Base-by-base conservation (phyloP, 164 flowering plant genomes). In the Tinospora cordifolia region DNA sequence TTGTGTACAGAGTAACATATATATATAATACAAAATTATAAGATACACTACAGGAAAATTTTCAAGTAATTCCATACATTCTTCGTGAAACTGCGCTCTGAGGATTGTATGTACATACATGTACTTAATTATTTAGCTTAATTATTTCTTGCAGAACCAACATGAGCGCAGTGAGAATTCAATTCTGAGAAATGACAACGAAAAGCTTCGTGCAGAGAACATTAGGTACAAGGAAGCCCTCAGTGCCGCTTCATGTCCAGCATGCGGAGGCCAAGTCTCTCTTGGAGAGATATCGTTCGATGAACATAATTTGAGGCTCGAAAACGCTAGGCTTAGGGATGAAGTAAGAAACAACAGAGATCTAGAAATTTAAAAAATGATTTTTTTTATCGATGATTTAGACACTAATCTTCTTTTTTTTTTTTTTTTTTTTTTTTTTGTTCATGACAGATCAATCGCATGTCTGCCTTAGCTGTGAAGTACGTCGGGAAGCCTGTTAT, bases 261-360 rank as follows among this genome's bases (percentile, higher is more conserved):
- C 79, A 73, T 93, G 98, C 65, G 98, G 98, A 63, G 91, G 93
- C 36, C 97, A 97, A 0, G 85, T 95, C 22, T 83, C 95, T 19
- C 77, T 90, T 12, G 97, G 92, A 3, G 98, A 93, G 77, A 93
- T 93, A 97, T 89, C 97, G 0, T 89, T 86, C 65, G 98, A 93
- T 49, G 98, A 93, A 72, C 98, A 93, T 51, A 91, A 89, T 69
- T 73, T 93, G 67, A 84, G 95, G 73, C 80, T 93, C 17, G 98
- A 93, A 66, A 93, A 93, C 75, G 92, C 85, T 65, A 88, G 91
- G 19, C 71, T 93, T 6, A 81, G 90, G 74, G 97, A 93, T 70
- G 98, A 93, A 93, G 98, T 62, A 68, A 24, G 22, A 26, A 47
- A 9, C 19, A 21, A 30, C 30, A 41, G 46, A 1, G 46, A 41